Evolutionary conservation across 257 asterid genomes (phyloP).

Genomic region (Solanum sejunctum): DNA sequence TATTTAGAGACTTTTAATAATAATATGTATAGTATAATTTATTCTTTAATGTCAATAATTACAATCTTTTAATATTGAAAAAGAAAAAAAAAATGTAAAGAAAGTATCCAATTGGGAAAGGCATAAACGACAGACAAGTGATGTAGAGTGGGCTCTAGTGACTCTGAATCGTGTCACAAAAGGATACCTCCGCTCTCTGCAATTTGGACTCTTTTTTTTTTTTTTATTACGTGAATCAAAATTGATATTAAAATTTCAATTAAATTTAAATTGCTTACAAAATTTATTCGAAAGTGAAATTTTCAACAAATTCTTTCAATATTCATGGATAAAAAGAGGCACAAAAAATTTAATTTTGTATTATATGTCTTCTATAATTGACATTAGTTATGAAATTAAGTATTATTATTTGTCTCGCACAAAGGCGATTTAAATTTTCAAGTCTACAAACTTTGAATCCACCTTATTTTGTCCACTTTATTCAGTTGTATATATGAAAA

Average conservation of each 20-base stretch:
- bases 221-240: fast-evolving
- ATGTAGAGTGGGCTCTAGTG: not conserved
- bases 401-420: no score
- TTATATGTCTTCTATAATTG: no score
- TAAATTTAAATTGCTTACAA: no score
- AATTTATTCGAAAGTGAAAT: no score
- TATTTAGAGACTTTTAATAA: conserved; percentile 1
- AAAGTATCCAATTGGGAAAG: not conserved
- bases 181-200: conserved; percentile 18
- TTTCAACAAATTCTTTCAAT: no score
- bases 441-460: no score
- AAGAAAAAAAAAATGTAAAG: not conserved
- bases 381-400: no score
- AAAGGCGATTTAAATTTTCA: no score
- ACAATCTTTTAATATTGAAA: not conserved
- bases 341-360: not conserved
- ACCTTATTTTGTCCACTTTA: no score
- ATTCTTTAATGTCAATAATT: not conserved
- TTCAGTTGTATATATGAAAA: not conserved
- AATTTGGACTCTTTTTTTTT: no score
- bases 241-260: no score
- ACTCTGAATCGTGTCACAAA: not conserved
- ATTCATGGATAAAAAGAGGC: no score
- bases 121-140: conserved; percentile 7
- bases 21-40: not conserved